These are phyloP conservation scores for Rhynchospora breviuscula DNA, from an alignment of 176 grass and related monocot genomes.

Conservation along the genomic window DNA sequence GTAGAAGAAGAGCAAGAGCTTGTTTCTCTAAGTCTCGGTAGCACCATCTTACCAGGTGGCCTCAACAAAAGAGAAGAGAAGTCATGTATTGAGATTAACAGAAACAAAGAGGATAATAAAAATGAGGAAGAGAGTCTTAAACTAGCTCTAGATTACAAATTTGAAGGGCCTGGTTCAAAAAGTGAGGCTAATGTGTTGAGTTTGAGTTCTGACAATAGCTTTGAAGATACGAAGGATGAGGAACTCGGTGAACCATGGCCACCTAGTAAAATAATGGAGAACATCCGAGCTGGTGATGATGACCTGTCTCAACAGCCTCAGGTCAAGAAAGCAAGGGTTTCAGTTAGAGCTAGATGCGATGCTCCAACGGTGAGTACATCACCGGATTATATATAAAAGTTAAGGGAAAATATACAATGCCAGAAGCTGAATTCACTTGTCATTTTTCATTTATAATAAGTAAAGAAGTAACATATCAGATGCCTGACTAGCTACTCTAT, in stretches of 20 bases:
- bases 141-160: constrained; percentile 44
- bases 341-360: constrained; percentile 65
- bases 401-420: not conserved
- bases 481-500: not conserved
- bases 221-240: constrained; percentile 35
- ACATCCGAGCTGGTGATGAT: constrained; percentile 18
- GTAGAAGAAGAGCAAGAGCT: constrained; percentile 32
- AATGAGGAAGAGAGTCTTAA: constrained; percentile 33
- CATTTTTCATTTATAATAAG: not conserved
- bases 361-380: constrained; percentile 45
- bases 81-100: not conserved
- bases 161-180: constrained; percentile 14
- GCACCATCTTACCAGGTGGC: constrained; percentile 16
- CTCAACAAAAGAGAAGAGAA: constrained; percentile 37
- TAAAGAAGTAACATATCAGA: not conserved
- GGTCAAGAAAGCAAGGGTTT: constrained; percentile 73
- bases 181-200: constrained; percentile 20
- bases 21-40: constrained; percentile 46
- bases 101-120: constrained; percentile 8
- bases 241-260: constrained; percentile 36
- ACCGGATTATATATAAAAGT: not conserved
- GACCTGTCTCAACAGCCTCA: constrained; percentile 34
- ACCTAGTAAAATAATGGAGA: constrained; percentile 43
- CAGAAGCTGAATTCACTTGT: not conserved
- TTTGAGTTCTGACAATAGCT: constrained; percentile 61